Base-by-base conservation (phyloP, 1,284 basidiomycete genomes). In the Cryptococcus hybrid region DNA sequence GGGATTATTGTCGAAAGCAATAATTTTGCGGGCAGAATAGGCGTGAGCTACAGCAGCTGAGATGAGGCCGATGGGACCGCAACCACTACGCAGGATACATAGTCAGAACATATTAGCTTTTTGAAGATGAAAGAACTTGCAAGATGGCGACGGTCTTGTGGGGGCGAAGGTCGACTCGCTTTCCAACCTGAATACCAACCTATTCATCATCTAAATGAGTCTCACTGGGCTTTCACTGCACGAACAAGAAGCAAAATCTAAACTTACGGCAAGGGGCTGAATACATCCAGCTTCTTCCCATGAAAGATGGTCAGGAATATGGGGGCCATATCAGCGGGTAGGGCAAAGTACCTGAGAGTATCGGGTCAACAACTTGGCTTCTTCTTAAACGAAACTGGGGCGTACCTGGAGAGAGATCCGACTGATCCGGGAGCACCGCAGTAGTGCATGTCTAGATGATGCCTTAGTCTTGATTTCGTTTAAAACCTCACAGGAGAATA, bases 181-280 rank as follows among this genome's bases (percentile, higher is more conserved):
- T 74, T 11, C 70, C 72, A 36, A 76, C 69, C 54, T 73, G 70
- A 11, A 76, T 68, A 15, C 75, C 75, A 38, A 76, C 67, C 69
- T 71, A 43, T 34, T n/a, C 18, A 24, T 39, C 30, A 6, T 47
- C 30, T 5, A 13, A 54, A 64, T 73, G 64, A 59, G 75, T 39
- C 67, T 68, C 18, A 8, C 37, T 9, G 40, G 12, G 8, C 15
- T 52, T 42, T 9, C 18, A 42, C 18, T 5, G 47, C 6, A 9
- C 24, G 45, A 42, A 35, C 1, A 46, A 12, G 11, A 8, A 15
- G 24, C 9, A 7, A 36, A 30, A 13, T 7, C n/a, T n/a, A 34
- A 15, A 59, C 67, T 59, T 46, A 97, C 95, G 8, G 92, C 86
- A 38, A 97, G 84, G 11, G 95, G 95, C 78, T 98, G 95, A 80